These are phyloP conservation scores for Botryotinia globosa DNA, from an alignment of 2,329 filamentous ascomycete genomes.

Conservation along the genomic window DNA sequence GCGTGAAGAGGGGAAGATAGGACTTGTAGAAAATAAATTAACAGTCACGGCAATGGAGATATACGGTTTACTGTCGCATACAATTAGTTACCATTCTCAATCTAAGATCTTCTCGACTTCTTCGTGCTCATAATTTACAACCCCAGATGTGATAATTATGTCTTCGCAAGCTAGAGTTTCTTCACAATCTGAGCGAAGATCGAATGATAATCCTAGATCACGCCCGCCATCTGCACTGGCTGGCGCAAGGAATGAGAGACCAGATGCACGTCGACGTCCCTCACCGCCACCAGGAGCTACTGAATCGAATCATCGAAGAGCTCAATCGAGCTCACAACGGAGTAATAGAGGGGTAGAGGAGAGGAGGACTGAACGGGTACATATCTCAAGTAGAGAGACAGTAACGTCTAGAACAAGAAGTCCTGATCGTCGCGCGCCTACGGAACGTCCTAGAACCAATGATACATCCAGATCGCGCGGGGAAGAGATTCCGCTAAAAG, in stretches of 20 bases:
- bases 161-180: slow-evolving; percentile 38
- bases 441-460: slow-evolving; percentile 27
- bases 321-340: slow-evolving; percentile 54
- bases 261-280: slow-evolving; percentile 30
- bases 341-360: slow-evolving; percentile 46
- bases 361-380: slow-evolving; percentile 54
- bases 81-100: slow-evolving; percentile 8
- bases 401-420: slow-evolving; percentile 58
- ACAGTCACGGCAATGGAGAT: slow-evolving; percentile 14
- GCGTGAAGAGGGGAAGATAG: slow-evolving; percentile 12
- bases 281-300: slow-evolving; percentile 32
- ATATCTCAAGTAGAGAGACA: slow-evolving; percentile 62
- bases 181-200: slow-evolving; percentile 36
- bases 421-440: slow-evolving; percentile 44
- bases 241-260: slow-evolving; percentile 27
- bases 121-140: slow-evolving; percentile 19
- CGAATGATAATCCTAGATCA: slow-evolving; percentile 34
- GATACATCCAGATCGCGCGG: slow-evolving; percentile 32
- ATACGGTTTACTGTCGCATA: slow-evolving; percentile 14
- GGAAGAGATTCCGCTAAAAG: slow-evolving; percentile 33
- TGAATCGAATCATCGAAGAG: slow-evolving; percentile 51
- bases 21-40: slow-evolving; percentile 5
- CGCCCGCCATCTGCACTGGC: slow-evolving; percentile 33
- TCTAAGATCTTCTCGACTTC: neutral
- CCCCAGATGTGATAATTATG: slow-evolving; percentile 36